A percentile compares a stretch with the other conserved stretches of the same genome.
phyloP scores from a whole-genome alignment of 129 eudicot genomes.

The Helianthus tuberosus region DNA sequence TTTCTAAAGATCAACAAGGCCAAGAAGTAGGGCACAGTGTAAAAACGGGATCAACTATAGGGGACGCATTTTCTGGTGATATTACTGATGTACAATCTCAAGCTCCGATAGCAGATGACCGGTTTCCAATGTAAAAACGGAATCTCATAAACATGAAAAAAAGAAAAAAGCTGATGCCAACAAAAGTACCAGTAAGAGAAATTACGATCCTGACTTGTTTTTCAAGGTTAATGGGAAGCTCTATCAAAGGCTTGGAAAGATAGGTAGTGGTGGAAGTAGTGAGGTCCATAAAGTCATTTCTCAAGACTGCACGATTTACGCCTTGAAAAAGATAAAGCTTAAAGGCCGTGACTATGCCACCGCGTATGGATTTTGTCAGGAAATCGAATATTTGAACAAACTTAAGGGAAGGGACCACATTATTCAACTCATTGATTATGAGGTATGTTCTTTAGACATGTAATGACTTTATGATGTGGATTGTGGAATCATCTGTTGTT shows the following conservation, averaged over 20 bases:
- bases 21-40: constrained; percentile 31
- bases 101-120: constrained; percentile 41
- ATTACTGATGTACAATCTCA: constrained; percentile 48
- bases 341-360: constrained; percentile 99
- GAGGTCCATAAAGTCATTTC: constrained; percentile 98
- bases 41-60: constrained; percentile 41
- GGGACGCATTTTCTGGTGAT: constrained; percentile 31
- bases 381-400: constrained; percentile 76
- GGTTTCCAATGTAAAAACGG: constrained; percentile 48
- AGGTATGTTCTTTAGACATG: constrained; percentile 59
- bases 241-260: constrained; percentile 98
- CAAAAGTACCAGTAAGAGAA: constrained; percentile 69
- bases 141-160: constrained; percentile 51
- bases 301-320: constrained; percentile 86
- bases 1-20: constrained; percentile 29
- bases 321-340: constrained; percentile 92
- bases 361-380: constrained; percentile 96
- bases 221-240: constrained; percentile 95
- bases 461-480: background rate
- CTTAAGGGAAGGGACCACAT: constrained; percentile 85
- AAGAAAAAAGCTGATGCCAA: constrained; percentile 52
- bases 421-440: constrained; percentile 90
- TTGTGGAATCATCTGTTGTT: constrained; percentile 27
- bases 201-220: constrained; percentile 76
- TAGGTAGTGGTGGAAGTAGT: constrained; percentile 99